Conservation (phyloP, 2,329 filamentous ascomycete species). For the Myotisia sp. region DNA sequence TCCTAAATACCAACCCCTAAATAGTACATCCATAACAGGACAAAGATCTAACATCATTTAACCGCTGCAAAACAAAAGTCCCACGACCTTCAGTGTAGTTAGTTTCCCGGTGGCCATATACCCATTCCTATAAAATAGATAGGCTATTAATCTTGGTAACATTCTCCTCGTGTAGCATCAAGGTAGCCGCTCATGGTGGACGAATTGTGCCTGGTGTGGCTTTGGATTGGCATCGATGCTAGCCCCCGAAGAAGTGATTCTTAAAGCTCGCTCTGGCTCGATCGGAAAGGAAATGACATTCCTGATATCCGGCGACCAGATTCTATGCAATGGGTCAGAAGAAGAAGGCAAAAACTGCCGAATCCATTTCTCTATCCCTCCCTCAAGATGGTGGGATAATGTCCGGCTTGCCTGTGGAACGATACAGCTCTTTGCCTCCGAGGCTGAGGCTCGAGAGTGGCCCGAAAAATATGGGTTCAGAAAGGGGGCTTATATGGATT, state of each 20-base stretch:
- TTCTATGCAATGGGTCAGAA: constrained; percentile 1
- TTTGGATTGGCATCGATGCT: constrained; percentile 5
- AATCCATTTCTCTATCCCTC: constrained; percentile 3
- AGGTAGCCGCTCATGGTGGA: constrained; percentile 1
- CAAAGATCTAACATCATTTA: too few relatives aligned
- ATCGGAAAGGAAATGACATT: constrained; percentile 1
- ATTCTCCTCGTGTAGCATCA: too few relatives aligned
- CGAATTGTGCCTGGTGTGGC: constrained; percentile 4
- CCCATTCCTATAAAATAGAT: too few relatives aligned
- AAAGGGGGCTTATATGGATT: constrained; percentile 1
- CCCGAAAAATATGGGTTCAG: constrained; percentile 4
- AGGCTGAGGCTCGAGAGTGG: constrained; percentile 4
- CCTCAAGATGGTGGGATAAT: constrained; percentile 4
- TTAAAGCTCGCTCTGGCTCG: constrained; percentile 3
- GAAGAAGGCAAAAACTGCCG: background rate
- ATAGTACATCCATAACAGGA: constrained; percentile 2
- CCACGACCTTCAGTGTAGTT: too few relatives aligned
- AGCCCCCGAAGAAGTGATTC: background rate
- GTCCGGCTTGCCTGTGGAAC: constrained; percentile 4
- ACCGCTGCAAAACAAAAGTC: too few relatives aligned
- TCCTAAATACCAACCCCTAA: background rate
- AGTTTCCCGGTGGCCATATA: too few relatives aligned
- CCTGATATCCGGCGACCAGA: background rate
- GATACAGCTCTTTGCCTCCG: constrained; percentile 4
- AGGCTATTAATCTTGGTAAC: too few relatives aligned